Evolutionary conservation across 805 yeast genomes (phyloP).

Genomic region (Grigorovia transvaalensis): DNA sequence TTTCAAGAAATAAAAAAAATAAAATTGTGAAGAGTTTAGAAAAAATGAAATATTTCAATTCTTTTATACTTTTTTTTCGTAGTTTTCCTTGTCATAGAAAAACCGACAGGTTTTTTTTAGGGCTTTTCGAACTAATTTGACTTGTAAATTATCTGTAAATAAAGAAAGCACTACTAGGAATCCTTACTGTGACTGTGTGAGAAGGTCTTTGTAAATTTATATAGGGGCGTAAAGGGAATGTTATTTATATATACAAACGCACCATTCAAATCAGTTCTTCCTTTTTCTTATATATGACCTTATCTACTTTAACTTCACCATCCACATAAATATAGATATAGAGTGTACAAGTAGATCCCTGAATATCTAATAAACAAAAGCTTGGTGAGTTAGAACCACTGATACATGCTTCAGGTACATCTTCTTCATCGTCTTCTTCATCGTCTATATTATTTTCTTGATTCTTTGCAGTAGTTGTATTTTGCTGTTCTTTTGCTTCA

Average conservation of each 20-base stretch:
- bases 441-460: background rate
- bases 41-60: background rate
- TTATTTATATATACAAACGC: too few relatives aligned
- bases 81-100: background rate
- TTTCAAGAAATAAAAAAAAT: background rate
- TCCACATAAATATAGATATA: slow-evolving; percentile 75
- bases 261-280: slow-evolving; percentile 9
- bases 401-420: slow-evolving; percentile 15
- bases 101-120: background rate
- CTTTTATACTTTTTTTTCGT: slow-evolving; percentile 11
- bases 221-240: background rate
- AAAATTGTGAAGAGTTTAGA: background rate
- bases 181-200: background rate
- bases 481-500: background rate
- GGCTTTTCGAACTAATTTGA: background rate
- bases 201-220: background rate
- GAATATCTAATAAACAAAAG: slow-evolving; percentile 81
- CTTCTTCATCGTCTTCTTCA: slow-evolving; percentile 4
- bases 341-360: slow-evolving; percentile 63
- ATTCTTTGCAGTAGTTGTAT: too few relatives aligned
- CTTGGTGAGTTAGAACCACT: slow-evolving; percentile 53
- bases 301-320: slow-evolving; percentile 85
- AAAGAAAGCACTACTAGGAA: too few relatives aligned
- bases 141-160: background rate
- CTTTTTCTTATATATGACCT: slow-evolving; percentile 53